phyloP scores from a whole-genome alignment of 2,329 filamentous ascomycete species.

The Colletotrichum truncatum region DNA sequence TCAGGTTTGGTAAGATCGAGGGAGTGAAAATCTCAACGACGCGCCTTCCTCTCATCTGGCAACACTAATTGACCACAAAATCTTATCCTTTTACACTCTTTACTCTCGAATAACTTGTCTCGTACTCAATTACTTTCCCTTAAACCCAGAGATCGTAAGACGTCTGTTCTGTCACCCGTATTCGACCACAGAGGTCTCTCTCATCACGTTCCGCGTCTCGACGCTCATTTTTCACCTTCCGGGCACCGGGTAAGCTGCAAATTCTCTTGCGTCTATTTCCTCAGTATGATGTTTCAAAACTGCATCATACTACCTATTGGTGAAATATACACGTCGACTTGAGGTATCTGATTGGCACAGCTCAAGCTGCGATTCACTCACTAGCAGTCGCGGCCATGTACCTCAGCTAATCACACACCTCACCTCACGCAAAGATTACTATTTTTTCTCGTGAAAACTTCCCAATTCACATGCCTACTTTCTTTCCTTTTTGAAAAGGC shows the following conservation, averaged over 20 bases:
- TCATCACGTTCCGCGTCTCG: constrained; percentile 3
- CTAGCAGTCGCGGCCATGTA: neutral
- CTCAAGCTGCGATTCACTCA: neutral
- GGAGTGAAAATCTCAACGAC: constrained; percentile 26
- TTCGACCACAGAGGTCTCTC: neutral
- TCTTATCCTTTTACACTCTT: constrained; percentile 3
- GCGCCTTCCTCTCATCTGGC: constrained; percentile 12
- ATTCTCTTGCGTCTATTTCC: neutral
- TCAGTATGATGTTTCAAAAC: neutral
- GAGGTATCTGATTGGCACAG: neutral
- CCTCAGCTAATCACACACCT: neutral
- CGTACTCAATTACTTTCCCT: neutral
- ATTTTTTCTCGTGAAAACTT: neutral
- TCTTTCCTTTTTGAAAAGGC: neutral
- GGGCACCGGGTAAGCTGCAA: constrained; percentile 1
- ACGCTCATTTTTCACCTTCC: neutral
- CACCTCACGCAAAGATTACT: neutral
- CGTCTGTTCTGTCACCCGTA: neutral
- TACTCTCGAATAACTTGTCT: neutral
- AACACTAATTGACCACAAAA: neutral
- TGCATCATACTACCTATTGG: neutral
- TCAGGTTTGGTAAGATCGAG: constrained; percentile 17
- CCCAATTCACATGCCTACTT: neutral
- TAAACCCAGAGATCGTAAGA: constrained; percentile 2
- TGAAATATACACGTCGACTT: neutral